Base-by-base conservation (phyloP, 2,329 filamentous ascomycete species). In the Exophiala oligosperma region DNA sequence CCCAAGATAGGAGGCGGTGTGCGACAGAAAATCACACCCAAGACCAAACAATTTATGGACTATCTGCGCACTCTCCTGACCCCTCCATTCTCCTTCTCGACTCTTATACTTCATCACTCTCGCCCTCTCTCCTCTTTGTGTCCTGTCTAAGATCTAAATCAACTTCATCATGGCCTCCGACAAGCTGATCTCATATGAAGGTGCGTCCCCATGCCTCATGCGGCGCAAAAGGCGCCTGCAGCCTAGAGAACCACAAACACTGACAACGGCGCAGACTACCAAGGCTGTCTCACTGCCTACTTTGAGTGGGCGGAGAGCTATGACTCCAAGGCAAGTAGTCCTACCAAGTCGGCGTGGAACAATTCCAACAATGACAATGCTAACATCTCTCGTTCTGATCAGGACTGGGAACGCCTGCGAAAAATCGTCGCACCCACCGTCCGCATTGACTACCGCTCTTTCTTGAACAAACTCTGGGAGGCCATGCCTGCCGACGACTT, bases 391-490 rank as follows among this genome's bases (percentile, higher is more conserved):
- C 7, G 32, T 9, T 28, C 12, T 11, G 17, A 40, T 9, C 44
- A 76, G 72, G 73, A 77, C 64, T 76, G 73, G 74, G 67, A 69
- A 23, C 72, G 74, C 24, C 69, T 77, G 9, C 68, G 68, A 54
- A 69, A 68, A 35, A 75, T 75, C 65, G 72, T 81, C 46, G 76
- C 78, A 11, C 77, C 78, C 1, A 73, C 78, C 71, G 63, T 84
- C 71, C 71, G 87, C 79, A 81, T 91, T 67, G 89, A 92, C 78
- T 92, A 92, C 80, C 83, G 82, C 51, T 79, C 81, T 41, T 83
- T 87, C 71, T 79, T 84, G 52, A 78, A 84, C 70, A 81, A 81
- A 68, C 71, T 82, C 56, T 87, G 84, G 84, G 79, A 83, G 49
- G 77, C 79, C 50, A 86, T 87, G 83, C 76, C 81, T 1, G 81